Percentiles rank a stretch among this genome's conserved stretches.
Conservation (phyloP, 2,329 filamentous ascomycete species). For the Claviceps africana region DNA sequence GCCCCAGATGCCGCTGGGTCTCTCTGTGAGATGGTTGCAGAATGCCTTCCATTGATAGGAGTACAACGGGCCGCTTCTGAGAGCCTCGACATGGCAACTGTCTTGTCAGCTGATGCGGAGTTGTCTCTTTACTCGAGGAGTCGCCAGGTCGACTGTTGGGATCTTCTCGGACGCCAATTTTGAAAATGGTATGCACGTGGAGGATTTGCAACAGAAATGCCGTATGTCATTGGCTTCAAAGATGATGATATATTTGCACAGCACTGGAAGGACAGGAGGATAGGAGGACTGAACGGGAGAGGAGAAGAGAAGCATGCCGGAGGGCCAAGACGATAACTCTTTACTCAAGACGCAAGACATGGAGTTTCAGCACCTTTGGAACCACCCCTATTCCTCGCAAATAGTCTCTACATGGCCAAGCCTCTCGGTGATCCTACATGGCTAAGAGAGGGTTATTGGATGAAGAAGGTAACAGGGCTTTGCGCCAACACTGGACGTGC, state of each 20-base stretch:
- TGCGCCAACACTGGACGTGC: slow-evolving; percentile 25
- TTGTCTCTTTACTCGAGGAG: neutral
- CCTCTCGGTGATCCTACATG: too few relatives aligned
- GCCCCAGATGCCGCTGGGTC: neutral
- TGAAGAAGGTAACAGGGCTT: slow-evolving; percentile 10
- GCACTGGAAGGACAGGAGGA: neutral
- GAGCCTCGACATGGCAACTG: neutral
- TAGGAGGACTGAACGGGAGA: slow-evolving; percentile 5
- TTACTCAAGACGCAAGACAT: neutral
- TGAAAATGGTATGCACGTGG: neutral
- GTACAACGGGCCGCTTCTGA: neutral
- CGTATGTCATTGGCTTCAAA: neutral
- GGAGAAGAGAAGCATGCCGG: neutral
- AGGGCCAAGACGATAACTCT: neutral
- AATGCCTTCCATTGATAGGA: neutral
- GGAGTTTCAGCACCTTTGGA: neutral
- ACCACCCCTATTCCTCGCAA: too few relatives aligned
- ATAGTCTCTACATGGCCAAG: neutral
- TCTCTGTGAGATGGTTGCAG: neutral
- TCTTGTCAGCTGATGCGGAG: too few relatives aligned
- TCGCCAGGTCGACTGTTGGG: neutral
- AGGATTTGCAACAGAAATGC: neutral
- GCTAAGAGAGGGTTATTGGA: neutral
- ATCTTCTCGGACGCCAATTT: neutral
- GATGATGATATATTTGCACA: neutral